phyloP scores from a whole-genome alignment of 306 rosid genomes.

The Prunus fruticosa region DNA sequence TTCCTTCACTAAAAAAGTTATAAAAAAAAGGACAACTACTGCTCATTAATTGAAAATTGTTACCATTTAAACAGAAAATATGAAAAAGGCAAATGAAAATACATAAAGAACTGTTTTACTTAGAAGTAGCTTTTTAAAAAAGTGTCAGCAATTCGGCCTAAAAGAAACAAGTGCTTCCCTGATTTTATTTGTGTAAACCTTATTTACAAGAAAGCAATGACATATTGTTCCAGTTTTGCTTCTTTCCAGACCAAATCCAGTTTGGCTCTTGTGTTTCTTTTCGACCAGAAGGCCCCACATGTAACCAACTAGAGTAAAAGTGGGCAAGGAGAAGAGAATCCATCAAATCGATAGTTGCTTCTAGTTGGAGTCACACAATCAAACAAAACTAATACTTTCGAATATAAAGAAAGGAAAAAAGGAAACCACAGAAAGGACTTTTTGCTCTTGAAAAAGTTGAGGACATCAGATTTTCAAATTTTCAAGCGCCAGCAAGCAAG shows the following conservation, averaged over 20 bases:
- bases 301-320: neutral
- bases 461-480: neutral
- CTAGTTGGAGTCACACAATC: slow-evolving; percentile 9
- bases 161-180: too few relatives aligned
- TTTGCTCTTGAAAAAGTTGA: neutral
- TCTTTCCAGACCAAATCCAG: neutral
- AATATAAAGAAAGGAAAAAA: neutral
- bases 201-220: neutral
- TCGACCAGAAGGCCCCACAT: neutral
- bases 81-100: too few relatives aligned
- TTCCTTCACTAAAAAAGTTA: too few relatives aligned
- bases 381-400: neutral
- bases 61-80: too few relatives aligned
- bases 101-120: too few relatives aligned
- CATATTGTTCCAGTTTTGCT: neutral
- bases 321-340: neutral
- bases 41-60: too few relatives aligned
- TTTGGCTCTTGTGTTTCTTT: neutral
- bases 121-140: too few relatives aligned
- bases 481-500: neutral
- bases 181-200: too few relatives aligned
- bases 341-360: slow-evolving; percentile 1
- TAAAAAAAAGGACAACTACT: too few relatives aligned
- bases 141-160: accelerated
- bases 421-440: neutral